Conservation (phyloP, 2,329 filamentous ascomycete genomes). For the Fusarium paranaense region DNA sequence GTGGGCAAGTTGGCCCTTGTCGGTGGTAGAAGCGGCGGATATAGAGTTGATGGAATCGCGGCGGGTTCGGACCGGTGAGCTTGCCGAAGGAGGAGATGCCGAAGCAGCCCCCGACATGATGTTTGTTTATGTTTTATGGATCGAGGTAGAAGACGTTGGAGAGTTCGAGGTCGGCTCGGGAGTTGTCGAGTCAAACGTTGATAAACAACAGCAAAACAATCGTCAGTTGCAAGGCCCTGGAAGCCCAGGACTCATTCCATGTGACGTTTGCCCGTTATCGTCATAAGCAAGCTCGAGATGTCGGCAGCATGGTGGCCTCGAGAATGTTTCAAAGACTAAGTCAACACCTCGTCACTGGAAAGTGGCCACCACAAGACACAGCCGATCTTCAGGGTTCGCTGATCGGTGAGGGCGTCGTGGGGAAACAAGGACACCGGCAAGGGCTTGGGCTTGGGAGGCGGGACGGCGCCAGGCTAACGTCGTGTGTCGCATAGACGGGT, state of each 20-base stretch:
- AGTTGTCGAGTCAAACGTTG: slow-evolving; percentile 1
- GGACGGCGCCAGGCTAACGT: slow-evolving; percentile 12
- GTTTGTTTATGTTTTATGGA: slow-evolving; percentile 4
- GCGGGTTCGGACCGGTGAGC: slow-evolving; percentile 50
- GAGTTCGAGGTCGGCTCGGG: neutral
- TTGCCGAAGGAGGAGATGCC: slow-evolving; percentile 45
- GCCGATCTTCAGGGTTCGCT: slow-evolving; percentile 43
- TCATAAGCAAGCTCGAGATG: slow-evolving; percentile 22
- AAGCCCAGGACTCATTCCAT: slow-evolving; percentile 18
- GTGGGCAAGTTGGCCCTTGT: slow-evolving; percentile 80
- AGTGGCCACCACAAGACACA: slow-evolving; percentile 12
- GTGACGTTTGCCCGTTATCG: slow-evolving; percentile 22
- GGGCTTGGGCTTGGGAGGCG: slow-evolving; percentile 6
- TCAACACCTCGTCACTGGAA: slow-evolving; percentile 24
- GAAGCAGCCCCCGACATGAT: slow-evolving; percentile 46
- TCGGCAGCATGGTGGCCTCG: slow-evolving; percentile 37
- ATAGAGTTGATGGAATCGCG: slow-evolving; percentile 56
- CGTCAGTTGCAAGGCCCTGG: slow-evolving; percentile 4
- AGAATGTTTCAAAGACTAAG: slow-evolving; percentile 18
- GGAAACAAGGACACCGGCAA: slow-evolving; percentile 16
- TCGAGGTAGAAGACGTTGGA: neutral
- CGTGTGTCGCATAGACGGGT: slow-evolving; percentile 7
- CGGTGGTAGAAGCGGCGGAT: slow-evolving; percentile 56
- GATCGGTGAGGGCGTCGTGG: slow-evolving; percentile 36
- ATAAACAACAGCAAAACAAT: neutral